Conservation (phyloP, 768 basidiomycete species). For the Rhizopogon sp. region DNA sequence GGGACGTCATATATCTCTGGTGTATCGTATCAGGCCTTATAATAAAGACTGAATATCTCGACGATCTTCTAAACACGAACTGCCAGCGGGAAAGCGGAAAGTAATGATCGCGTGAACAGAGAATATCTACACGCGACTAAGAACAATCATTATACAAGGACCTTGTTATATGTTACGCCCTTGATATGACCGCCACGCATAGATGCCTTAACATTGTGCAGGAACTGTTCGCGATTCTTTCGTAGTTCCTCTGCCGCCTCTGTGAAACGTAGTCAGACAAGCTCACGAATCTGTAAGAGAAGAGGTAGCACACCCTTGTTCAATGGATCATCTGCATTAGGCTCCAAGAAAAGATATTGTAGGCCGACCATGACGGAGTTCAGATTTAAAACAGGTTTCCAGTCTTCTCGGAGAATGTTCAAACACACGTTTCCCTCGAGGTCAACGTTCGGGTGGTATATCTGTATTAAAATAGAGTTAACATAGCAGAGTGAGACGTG, state of each 20-base stretch:
- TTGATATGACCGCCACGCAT: constrained; percentile 81
- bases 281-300: not conserved
- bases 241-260: constrained; percentile 96
- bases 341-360: constrained; percentile 97
- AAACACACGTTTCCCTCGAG: constrained; percentile 97
- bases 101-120: not conserved
- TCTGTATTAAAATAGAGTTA: constrained; percentile 42
- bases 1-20: not conserved
- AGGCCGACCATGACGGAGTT: constrained; percentile 98
- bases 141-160: constrained; percentile 42
- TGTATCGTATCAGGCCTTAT: not conserved
- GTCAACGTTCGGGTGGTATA: constrained; percentile 99
- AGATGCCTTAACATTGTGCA: constrained; percentile 78
- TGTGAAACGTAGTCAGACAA: constrained; percentile 30
- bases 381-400: constrained; percentile 98
- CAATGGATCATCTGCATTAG: constrained; percentile 96
- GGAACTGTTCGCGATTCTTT: constrained; percentile 80
- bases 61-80: not conserved
- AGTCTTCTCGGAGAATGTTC: constrained; percentile 98
- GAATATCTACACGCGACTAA: constrained; percentile 6
- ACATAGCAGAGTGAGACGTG: not conserved
- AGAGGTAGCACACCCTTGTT: constrained; percentile 81
- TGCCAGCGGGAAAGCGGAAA: not conserved
- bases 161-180: constrained; percentile 76
- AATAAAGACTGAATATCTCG: not conserved